Conservation (phyloP, 2,329 filamentous ascomycete species). For the Fusarium coicis region DNA sequence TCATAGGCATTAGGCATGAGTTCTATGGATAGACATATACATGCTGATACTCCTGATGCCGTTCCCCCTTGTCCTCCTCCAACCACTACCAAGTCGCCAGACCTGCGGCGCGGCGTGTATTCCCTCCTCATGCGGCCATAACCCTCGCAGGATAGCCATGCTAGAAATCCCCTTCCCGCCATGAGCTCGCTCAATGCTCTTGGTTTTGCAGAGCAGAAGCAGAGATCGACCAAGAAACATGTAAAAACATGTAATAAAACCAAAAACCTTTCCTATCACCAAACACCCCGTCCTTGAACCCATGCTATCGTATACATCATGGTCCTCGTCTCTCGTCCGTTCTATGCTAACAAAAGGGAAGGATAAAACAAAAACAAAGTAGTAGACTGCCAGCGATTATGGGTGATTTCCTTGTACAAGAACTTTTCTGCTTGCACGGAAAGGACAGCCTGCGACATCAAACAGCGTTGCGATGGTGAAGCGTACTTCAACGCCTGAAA, state of each 20-base stretch:
- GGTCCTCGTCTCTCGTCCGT: slow-evolving; percentile 19
- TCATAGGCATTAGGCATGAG: slow-evolving; percentile 8
- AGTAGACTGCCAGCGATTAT: background rate
- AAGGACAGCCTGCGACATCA: background rate
- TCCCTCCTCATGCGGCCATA: background rate
- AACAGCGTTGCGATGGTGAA: background rate
- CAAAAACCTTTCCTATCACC: background rate
- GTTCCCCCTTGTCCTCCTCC: background rate
- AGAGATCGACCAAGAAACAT: background rate
- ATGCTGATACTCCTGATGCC: slow-evolving; percentile 1
- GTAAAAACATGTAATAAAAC: too few relatives aligned
- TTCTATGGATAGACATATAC: slow-evolving; percentile 10
- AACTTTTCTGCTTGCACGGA: slow-evolving; percentile 7
- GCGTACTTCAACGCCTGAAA: slow-evolving; percentile 6
- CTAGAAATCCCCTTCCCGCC: background rate
- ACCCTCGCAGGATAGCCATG: background rate
- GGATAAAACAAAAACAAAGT: background rate
- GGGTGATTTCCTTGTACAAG: background rate
- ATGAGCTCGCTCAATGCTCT: background rate
- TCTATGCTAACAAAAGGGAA: slow-evolving; percentile 13
- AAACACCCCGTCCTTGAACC: slow-evolving; percentile 29
- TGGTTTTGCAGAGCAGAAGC: background rate
- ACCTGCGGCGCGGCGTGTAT: background rate
- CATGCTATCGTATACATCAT: slow-evolving; percentile 40
- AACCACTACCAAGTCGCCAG: background rate